Evolutionary conservation across 495 filamentous ascomycete genomes (phyloP), one percentile per base, ranked within the genome.

Genomic region (Penicillium daleae): DNA sequence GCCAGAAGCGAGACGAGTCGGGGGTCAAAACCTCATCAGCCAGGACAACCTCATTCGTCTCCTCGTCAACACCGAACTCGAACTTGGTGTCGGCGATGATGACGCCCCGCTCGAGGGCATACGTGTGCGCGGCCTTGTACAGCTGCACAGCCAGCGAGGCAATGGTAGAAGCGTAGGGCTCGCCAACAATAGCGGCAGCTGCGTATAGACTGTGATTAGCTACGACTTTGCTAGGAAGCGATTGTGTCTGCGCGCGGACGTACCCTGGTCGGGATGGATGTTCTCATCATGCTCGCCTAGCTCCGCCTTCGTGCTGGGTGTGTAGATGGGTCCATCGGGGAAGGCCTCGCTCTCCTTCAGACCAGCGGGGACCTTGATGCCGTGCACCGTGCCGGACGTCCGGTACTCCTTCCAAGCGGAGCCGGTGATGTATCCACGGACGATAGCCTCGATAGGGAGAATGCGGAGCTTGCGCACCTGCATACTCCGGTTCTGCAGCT

Each of bases 371-470:
- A 95, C 78, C 22, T 80, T 75, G 48, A 92, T 88, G 6, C 90
- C 91, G 71, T 97, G 90, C 24, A 98, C 89, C 1, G 94, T 97
- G 44, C 90, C 90, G 32, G 78, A 78, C 56, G 83, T 82, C 68
- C 87, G 76, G 71, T 91, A 91, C 75, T 96, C 93, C 32, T 79
- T 82, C 95, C 95, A 99, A 4, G 92, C 93, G 58, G 89, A 91
- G 13, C 95, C 95, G 6, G 93, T 97, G 74, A 99, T 89, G 76
- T 97, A 97, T 58, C 95, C 94, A 31, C 94, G 88, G 3, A 97
- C 93, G 60, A 93, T 92, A 19, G 90, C 91, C 77, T 98, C 95
- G 61, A 98, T 84, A n/a, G 91, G 92, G 60, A 97, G 88, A 54
- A 96, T 84, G 56, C 87, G 84, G 29, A 92, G 82, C 63, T 86